Conservation (phyloP, 768 basidiomycete species). For the Candolleomyces efflorescens region DNA sequence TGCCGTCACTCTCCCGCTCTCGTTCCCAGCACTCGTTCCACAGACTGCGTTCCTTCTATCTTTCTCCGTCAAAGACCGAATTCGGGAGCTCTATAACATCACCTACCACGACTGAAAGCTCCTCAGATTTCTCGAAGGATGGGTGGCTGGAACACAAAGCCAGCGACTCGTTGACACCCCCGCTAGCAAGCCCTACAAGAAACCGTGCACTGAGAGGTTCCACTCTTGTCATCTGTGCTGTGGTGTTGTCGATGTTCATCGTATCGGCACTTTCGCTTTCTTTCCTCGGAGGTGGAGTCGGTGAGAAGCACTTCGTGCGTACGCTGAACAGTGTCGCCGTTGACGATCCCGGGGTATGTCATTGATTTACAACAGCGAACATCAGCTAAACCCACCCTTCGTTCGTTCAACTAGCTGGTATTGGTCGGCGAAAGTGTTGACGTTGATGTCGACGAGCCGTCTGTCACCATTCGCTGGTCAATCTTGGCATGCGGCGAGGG, state of each 20-base stretch:
- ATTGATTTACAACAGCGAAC: neutral
- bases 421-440: constrained; percentile 55
- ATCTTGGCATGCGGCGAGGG: constrained; percentile 47
- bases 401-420: constrained; percentile 34
- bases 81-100: neutral
- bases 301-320: constrained; percentile 35
- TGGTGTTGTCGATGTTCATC: constrained; percentile 37
- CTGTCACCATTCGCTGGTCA: constrained; percentile 53
- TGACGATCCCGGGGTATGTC: constrained; percentile 42
- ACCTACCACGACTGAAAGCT: neutral
- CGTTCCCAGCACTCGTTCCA: constrained; percentile 30
- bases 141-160: neutral
- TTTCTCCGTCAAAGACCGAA: constrained; percentile 20
- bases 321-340: constrained; percentile 36
- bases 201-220: neutral
- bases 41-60: constrained; percentile 41
- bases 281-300: constrained; percentile 41
- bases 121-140: neutral
- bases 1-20: neutral
- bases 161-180: neutral
- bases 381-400: neutral
- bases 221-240: neutral
- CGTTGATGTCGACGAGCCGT: constrained; percentile 55
- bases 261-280: constrained; percentile 43
- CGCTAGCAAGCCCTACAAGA: neutral